These are phyloP conservation scores for Cercospora citrullina DNA, from an alignment of 2,329 filamentous ascomycete genomes.

Conservation along the genomic window DNA sequence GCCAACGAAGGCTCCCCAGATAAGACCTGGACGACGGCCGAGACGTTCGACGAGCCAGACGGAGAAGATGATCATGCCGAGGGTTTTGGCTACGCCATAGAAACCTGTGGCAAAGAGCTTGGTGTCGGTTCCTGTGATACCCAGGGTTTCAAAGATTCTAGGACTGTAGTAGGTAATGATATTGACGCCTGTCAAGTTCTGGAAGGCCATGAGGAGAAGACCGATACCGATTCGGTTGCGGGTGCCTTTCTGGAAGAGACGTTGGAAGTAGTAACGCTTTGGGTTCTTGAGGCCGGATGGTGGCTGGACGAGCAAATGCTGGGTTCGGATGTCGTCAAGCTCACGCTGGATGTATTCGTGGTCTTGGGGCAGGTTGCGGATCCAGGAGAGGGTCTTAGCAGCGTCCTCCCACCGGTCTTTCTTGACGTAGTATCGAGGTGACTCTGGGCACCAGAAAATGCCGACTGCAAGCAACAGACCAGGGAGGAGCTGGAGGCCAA, in stretches of 20 bases:
- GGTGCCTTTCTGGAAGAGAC: constrained; percentile 43
- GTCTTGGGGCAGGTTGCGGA: constrained; percentile 49
- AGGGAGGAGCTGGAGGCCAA: constrained; percentile 49
- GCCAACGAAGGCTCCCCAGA: constrained; percentile 52
- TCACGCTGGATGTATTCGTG: constrained; percentile 52
- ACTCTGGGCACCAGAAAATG: constrained; percentile 42
- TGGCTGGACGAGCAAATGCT: constrained; percentile 54
- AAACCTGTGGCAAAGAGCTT: constrained; percentile 54
- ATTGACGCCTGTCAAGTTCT: constrained; percentile 41
- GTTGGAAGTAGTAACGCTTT: constrained; percentile 43
- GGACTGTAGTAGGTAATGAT: constrained; percentile 40
- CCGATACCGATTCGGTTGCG: constrained; percentile 44
- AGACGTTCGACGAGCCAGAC: constrained; percentile 44
- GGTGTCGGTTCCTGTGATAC: constrained; percentile 46
- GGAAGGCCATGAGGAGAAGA: constrained; percentile 42
- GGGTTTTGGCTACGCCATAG: constrained; percentile 48
- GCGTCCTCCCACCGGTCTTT: constrained; percentile 41
- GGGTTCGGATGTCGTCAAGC: constrained; percentile 49
- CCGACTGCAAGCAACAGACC: constrained; percentile 41
- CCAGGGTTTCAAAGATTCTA: constrained; percentile 45
- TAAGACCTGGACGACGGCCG: constrained; percentile 45
- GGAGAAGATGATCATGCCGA: constrained; percentile 43
- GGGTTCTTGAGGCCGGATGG: constrained; percentile 19
- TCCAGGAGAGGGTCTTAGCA: constrained; percentile 43
- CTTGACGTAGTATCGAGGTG: constrained; percentile 33